Percentiles rank a stretch among this genome's conserved stretches.
Evolutionary conservation across 2,329 filamentous ascomycete species (phyloP).

Genomic region (Fusarium redolens): DNA sequence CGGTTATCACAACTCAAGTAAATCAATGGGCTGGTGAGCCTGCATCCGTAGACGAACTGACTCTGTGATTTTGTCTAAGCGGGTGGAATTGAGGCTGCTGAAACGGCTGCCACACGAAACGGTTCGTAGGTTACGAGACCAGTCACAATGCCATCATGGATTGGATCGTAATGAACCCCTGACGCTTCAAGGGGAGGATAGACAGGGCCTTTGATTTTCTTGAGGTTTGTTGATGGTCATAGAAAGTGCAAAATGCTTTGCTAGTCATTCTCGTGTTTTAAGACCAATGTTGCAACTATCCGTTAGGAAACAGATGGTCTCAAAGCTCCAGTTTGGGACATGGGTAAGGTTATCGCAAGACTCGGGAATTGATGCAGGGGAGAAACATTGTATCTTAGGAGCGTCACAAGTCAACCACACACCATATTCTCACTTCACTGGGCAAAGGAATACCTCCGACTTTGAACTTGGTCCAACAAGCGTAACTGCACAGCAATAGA

Average conservation of each 20-base stretch:
- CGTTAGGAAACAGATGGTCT: slow-evolving; percentile 20
- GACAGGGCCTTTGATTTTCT: background rate
- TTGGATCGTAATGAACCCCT: slow-evolving; percentile 34
- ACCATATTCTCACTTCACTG: background rate
- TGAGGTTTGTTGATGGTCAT: background rate
- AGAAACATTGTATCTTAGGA: slow-evolving; percentile 25
- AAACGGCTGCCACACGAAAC: slow-evolving; percentile 39
- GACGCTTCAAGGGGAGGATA: slow-evolving; percentile 12
- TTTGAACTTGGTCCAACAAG: background rate
- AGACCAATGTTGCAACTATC: slow-evolving; percentile 35
- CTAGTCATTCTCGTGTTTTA: slow-evolving; percentile 26
- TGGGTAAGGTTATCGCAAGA: slow-evolving; percentile 8
- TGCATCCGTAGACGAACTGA: slow-evolving; percentile 15
- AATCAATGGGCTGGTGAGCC: background rate
- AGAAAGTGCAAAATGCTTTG: slow-evolving; percentile 2
- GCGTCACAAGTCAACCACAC: background rate
- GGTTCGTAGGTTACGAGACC: slow-evolving; percentile 27
- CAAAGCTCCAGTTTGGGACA: background rate
- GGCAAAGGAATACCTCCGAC: background rate
- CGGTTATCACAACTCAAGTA: slow-evolving; percentile 19
- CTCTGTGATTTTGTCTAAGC: background rate
- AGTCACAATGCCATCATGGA: slow-evolving; percentile 24
- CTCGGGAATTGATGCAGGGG: slow-evolving; percentile 16
- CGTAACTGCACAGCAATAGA: background rate
- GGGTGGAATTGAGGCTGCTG: slow-evolving; percentile 38